phyloP scores from a whole-genome alignment of 192 early-diverging fungal species.

The Dissophora ornata region DNA sequence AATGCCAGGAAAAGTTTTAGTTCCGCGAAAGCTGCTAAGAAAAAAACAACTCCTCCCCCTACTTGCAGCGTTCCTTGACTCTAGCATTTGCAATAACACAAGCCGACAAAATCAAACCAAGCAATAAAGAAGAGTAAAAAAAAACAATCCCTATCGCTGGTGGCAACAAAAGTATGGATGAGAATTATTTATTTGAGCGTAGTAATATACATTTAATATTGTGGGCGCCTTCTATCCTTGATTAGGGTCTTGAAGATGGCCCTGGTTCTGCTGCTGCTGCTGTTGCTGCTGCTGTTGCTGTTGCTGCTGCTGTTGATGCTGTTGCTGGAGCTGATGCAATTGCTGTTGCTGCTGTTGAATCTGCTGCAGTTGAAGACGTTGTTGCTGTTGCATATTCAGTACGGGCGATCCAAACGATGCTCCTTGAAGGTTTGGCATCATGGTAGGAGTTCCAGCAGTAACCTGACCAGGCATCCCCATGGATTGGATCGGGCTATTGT shows the following conservation, averaged over 20 bases:
- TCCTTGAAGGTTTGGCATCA: constrained; percentile 19
- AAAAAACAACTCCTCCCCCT: too few species aligned
- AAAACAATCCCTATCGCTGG: too few species aligned
- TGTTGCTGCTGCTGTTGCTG: constrained; percentile 40
- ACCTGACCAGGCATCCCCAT: constrained; percentile 26
- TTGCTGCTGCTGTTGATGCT: constrained; percentile 34
- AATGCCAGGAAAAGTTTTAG: constrained; percentile 24
- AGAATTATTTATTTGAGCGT: too few species aligned
- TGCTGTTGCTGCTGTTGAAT: constrained; percentile 17
- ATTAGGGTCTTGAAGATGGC: constrained; percentile 28
- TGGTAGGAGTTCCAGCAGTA: constrained; percentile 9
- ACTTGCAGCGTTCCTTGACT: too few species aligned
- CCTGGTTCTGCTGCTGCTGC: constrained; percentile 24
- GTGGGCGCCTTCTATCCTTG: constrained; percentile 7
- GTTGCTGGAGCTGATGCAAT: constrained; percentile 21
- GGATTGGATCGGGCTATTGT: constrained; percentile 30
- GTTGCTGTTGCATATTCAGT: constrained; percentile 28
- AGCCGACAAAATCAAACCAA: too few species aligned
- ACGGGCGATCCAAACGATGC: constrained; percentile 21
- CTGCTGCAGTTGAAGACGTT: constrained; percentile 33
- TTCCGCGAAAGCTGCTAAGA: too few species aligned
- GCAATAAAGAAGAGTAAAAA: too few species aligned
- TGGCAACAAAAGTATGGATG: too few species aligned
- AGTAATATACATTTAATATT: too few species aligned
- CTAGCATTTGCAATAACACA: too few species aligned